Evolutionary conservation across 768 basidiomycete species (phyloP), one percentile per base, ranked within the genome.

Genomic region (Termitomyces heimii): DNA sequence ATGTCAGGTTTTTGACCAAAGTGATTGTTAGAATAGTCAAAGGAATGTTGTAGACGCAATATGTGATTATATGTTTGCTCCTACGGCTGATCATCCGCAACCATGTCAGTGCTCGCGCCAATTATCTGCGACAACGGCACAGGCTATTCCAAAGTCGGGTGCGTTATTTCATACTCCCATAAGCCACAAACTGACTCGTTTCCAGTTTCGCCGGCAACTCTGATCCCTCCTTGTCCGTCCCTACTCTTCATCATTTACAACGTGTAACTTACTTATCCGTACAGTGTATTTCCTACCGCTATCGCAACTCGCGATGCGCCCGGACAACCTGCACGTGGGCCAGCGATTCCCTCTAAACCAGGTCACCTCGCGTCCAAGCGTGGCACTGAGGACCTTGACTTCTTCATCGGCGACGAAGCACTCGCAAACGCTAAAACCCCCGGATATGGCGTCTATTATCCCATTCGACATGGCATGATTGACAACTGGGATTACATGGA

Each of bases 401-500:
- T 98, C 81, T 97, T 90, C 80, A 99, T 99, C 74, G 97, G 97
- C 59, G 94, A 98, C 68, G 97, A 98, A 72, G 97, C 97, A 0
- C 79, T 98, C 18, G 92, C 92, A 18, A 98, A 98, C 69, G 86
- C 89, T 39, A 98, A 94, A 78, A 98, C 96, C 0, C 89, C 89
- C 0, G 89, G 89, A 2, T 99, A 98, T 73, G 86, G 89, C 24
- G 83, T 99, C 4, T 89, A 94, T 72, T 98, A 98, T 72, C 97
- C 97, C 14, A 98, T 98, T 67, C 83, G 92, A 54, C 97, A 98
- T 67, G 96, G 96, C 26, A 88, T 92, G 88, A 96, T 97, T 67
- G 95, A 97, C 61, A 97, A 97, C 66, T 95, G 93, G 93, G 93
- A 95, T 70, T 86, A 97, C 63, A 98, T 98, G 95, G 96, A 98